Percentiles rank a stretch among this genome's conserved stretches.
These are phyloP conservation scores for Trametes cinnabarina DNA, from an alignment of 768 basidiomycete species.

Conservation along the genomic window DNA sequence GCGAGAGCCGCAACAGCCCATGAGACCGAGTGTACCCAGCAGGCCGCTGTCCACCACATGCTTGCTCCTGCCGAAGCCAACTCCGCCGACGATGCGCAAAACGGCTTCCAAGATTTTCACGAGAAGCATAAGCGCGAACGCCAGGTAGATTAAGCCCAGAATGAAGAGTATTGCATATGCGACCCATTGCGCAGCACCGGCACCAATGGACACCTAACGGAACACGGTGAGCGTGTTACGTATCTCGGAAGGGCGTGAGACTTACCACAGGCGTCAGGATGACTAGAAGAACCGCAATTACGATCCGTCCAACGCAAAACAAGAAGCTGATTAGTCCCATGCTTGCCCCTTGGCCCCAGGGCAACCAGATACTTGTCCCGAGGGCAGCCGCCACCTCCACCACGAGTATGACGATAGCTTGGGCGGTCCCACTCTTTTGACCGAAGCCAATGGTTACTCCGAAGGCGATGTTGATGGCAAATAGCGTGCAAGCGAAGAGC, in stretches of 20 bases:
- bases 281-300: constrained; percentile 85
- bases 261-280: constrained; percentile 87
- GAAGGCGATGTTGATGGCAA: constrained; percentile 78
- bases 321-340: constrained; percentile 97
- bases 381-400: constrained; percentile 86
- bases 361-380: constrained; percentile 90
- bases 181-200: constrained; percentile 85
- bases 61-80: constrained; percentile 82
- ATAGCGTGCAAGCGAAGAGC: constrained; percentile 78
- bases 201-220: constrained; percentile 76
- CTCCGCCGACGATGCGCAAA: constrained; percentile 71
- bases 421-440: constrained; percentile 86
- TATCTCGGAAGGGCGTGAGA: constrained; percentile 21
- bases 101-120: constrained; percentile 83
- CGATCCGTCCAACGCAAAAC: constrained; percentile 87
- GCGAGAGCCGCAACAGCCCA: constrained; percentile 63
- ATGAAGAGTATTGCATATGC: constrained; percentile 90
- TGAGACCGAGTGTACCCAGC: constrained; percentile 74
- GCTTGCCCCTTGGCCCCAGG: constrained; percentile 94
- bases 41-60: constrained; percentile 84
- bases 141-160: constrained; percentile 75
- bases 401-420: constrained; percentile 86
- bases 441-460: constrained; percentile 87
- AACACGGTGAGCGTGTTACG: constrained; percentile 16
- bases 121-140: constrained; percentile 76